A percentile compares a stretch with the other conserved stretches of the same genome.
Conservation (phyloP, 2,329 filamentous ascomycete species). For the Phyllosticta paracitricarpa region DNA sequence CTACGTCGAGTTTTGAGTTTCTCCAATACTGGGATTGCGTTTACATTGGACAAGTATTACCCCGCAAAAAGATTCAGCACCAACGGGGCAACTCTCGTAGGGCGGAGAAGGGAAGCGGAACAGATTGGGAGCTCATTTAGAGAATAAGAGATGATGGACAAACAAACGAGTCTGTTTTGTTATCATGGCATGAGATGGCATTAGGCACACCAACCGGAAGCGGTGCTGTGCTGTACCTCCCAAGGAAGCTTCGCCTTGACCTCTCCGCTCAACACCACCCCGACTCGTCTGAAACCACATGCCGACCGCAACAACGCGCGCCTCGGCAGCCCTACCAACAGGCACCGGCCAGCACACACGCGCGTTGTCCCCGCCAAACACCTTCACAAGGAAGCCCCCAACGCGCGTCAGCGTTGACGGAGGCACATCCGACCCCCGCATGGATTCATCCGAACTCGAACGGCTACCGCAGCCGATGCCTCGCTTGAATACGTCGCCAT, state of each 20-base stretch:
- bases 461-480: background rate
- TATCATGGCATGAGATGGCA: no score
- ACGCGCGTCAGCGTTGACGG: background rate
- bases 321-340: background rate
- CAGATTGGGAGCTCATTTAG: no score
- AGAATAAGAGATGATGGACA: no score
- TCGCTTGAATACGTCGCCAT: background rate
- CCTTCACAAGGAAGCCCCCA: background rate
- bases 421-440: background rate
- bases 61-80: no score
- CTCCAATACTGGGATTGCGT: no score
- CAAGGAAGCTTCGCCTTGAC: background rate
- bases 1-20: no score
- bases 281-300: background rate
- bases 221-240: background rate
- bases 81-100: no score
- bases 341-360: background rate
- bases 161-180: no score
- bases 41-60: no score
- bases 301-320: background rate
- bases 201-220: no score
- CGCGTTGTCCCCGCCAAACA: background rate
- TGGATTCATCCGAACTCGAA: background rate
- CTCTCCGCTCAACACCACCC: background rate
- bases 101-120: no score